Percentiles rank a stretch among this genome's conserved stretches.
These are phyloP conservation scores for Plasmodium coatneyi DNA, from an alignment of 169 alveolate species.

Conservation along the genomic window DNA sequence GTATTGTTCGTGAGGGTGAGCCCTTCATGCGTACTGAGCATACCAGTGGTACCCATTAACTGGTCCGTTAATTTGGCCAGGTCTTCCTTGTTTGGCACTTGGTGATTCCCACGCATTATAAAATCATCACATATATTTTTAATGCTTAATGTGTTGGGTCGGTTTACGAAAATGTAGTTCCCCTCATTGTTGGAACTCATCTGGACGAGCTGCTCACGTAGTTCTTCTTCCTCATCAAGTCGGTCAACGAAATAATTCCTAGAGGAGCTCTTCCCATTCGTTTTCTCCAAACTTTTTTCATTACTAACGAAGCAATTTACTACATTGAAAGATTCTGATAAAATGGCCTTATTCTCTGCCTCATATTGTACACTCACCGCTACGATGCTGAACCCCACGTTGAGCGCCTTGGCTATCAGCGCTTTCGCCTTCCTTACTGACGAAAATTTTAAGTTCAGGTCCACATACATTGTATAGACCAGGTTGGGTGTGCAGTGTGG, in stretches of 20 bases:
- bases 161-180: slow-evolving; percentile 48
- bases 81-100: neutral
- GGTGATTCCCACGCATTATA: slow-evolving; percentile 13
- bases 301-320: slow-evolving; percentile 9
- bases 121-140: slow-evolving; percentile 71
- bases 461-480: slow-evolving; percentile 20
- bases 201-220: slow-evolving; percentile 9
- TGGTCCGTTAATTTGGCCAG: neutral
- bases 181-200: slow-evolving; percentile 10
- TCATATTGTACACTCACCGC: slow-evolving; percentile 47
- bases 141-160: slow-evolving; percentile 23
- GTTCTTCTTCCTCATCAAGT: neutral
- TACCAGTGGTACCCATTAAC: neutral
- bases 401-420: slow-evolving; percentile 23
- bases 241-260: slow-evolving; percentile 43
- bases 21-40: neutral
- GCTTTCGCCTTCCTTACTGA: slow-evolving; percentile 8
- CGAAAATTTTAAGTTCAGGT: slow-evolving; percentile 16
- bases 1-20: slow-evolving; percentile 3
- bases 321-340: slow-evolving; percentile 13
- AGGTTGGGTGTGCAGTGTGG: neutral
- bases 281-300: neutral
- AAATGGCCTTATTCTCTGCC: neutral
- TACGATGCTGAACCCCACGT: slow-evolving; percentile 48
- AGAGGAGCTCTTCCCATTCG: neutral